Percentiles rank a stretch among this genome's conserved stretches.
Evolutionary conservation across 2,329 filamentous ascomycete species (phyloP).

Genomic region (Diplodia intermedia): DNA sequence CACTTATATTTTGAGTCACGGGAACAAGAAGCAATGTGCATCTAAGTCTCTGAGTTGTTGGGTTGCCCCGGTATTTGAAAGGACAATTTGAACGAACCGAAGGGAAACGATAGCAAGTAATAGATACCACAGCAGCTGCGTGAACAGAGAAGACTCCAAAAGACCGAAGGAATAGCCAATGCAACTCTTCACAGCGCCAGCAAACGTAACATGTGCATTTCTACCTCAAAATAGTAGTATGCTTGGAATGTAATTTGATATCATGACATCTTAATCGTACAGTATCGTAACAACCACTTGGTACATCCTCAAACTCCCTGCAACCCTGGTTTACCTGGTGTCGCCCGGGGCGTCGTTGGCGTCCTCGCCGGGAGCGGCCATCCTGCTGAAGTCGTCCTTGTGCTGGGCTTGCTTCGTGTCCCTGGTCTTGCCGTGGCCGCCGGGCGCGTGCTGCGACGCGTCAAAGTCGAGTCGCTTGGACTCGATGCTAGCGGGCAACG

Average conservation of each 20-base stretch:
- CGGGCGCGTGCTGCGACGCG: constrained; percentile 6
- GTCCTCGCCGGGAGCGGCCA: not conserved
- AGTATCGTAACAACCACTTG: not conserved
- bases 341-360: not conserved
- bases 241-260: not conserved
- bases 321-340: not conserved
- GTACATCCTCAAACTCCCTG: not conserved
- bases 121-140: too few species aligned
- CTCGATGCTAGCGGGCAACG: constrained; percentile 42
- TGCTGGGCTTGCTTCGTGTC: constrained; percentile 39
- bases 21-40: too few species aligned
- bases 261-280: not conserved
- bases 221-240: not conserved
- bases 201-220: not conserved
- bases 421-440: constrained; percentile 38
- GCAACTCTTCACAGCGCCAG: not conserved
- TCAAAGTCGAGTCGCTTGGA: constrained; percentile 39
- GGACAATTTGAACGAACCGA: too few species aligned
- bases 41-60: too few species aligned
- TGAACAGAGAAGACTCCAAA: too few species aligned
- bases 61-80: too few species aligned
- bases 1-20: too few species aligned
- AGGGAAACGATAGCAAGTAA: too few species aligned
- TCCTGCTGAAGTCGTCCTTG: constrained; percentile 32
- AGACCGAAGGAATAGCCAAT: not conserved